Evolutionary conservation across 805 yeast genomes (phyloP).

Genomic region (Saccharomycopsis fibuligera): DNA sequence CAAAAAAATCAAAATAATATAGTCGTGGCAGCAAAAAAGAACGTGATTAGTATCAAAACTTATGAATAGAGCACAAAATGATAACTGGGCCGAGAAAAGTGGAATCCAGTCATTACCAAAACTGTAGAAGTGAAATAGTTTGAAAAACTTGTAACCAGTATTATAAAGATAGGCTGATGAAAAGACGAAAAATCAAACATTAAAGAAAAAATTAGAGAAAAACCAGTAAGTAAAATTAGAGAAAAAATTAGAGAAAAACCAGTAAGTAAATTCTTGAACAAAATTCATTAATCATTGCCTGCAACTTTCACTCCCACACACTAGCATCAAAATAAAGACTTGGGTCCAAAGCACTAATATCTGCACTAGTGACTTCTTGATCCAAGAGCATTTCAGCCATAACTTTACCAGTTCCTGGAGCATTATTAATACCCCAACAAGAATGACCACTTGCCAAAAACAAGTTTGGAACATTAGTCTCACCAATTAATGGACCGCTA

Average conservation of each 20-base stretch:
- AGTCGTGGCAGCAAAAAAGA: too few relatives aligned
- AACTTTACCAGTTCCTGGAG: slow-evolving; percentile 93
- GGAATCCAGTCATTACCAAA: too few relatives aligned
- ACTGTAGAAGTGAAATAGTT: too few relatives aligned
- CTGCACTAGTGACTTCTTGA: slow-evolving; percentile 73
- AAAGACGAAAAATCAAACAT: background rate
- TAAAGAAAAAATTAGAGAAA: background rate
- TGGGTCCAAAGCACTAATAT: slow-evolving; percentile 79
- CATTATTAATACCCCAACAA: slow-evolving; percentile 98
- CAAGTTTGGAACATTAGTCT: slow-evolving; percentile 76
- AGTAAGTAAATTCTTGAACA: too few relatives aligned
- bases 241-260: background rate
- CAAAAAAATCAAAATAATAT: too few relatives aligned
- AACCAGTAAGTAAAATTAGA: too few relatives aligned
- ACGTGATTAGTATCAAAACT: too few relatives aligned
- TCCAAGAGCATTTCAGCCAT: slow-evolving; percentile 83
- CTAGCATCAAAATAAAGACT: slow-evolving; percentile 77
- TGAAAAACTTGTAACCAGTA: too few relatives aligned
- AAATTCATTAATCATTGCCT: too few relatives aligned
- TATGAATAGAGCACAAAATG: too few relatives aligned
- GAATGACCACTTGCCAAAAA: slow-evolving; percentile 89
- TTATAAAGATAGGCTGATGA: too few relatives aligned
- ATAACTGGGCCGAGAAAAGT: too few relatives aligned
- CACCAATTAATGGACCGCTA: slow-evolving; percentile 91
- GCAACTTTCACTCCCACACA: slow-evolving; percentile 23